Base-by-base conservation (phyloP, 1,139 yeast genomes). In the Geotrichum macrosporum region DNA sequence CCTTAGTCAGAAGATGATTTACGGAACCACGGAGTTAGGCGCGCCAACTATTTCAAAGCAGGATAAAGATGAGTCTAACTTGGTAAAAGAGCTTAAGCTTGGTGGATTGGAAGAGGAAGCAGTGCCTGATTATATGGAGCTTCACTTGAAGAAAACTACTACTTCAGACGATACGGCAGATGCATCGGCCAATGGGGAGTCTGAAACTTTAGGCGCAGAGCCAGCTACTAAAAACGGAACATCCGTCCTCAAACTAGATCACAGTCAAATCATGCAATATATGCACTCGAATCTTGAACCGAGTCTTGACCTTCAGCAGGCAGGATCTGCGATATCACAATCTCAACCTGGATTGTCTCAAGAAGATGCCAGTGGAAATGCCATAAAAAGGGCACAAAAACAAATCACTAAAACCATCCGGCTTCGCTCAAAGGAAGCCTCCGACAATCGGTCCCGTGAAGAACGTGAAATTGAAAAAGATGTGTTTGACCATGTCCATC, bases 1-100 rank as follows among this genome's bases (percentile, higher is more conserved):
- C 52, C 70, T 92, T 43, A 83, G 94, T 56, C 80, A 87, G 50
- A 79, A 89, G 56, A 84, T 92, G 84, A 77, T 87, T 53, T 75
- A 77, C 51, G 75, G 78, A 56, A 69, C 73, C 27, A 72, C 73
- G 40, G 67, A 65, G 43, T 21, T 12, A 19, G 39, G 30, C n/a
- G n/a, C n/a, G 4, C 15, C 29, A 12, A 20, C 32, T 9, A 30
- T 34, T 5, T 41, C 41, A 8, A 47, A 50, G 37, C 48, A 46
- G 15, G 51, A 52, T 24, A 42, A 47, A 6, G 52, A 48, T 29
- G 71, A 70, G 27, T 63, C 67, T 6, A 65, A 69, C 34, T 50
- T 76, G 62, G 61, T 68, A 55, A 58, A 72, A 19, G 89, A 83
- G 54, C 65, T 84, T 39, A 71, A 75, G 40, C 73, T 84, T 35